Evolutionary conservation across 1,284 basidiomycete species (phyloP), one percentile per base, ranked within the genome.

Genomic region (Termitomyces sp.): DNA sequence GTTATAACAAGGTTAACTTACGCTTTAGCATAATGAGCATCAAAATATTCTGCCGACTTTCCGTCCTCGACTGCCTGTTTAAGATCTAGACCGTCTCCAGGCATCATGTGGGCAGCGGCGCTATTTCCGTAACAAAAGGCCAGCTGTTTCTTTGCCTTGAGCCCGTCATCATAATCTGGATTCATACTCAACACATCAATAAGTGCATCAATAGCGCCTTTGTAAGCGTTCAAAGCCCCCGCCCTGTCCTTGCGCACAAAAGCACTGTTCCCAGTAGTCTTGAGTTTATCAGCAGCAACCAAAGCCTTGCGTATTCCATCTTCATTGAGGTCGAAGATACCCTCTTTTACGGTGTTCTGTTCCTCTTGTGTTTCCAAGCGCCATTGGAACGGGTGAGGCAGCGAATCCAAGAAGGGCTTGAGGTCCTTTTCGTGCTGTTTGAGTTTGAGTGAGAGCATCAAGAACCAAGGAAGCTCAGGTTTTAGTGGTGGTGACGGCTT

Each of bases 381-480:
- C 71, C 72, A 73, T 26, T 60, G 60, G 54, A 72, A 72, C 13
- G 67, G 66, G 0, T 59, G 42, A 1, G 70, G 70, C 14, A 73
- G 64, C 0, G 70, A 66, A 52, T 72, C 64, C n/a, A 72, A 61
- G 59, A 73, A 74, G 9, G 67, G 67, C 39, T 59, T 59, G 24
- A 72, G 55, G 5, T 60, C 54, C 8, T 56, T 46, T 2, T 62
- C 52, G 49, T 72, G 69, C 16, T 59, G 64, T 21, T 59, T 54
- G 18, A 72, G 59, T 46, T 70, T 68, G 46, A 63, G 61, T 5
- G 69, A 66, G 34, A 72, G 56, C 11, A 70, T 44, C 3, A 72
- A 58, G 21, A 66, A 58, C 45, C 53, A 63, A 1, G 70, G 72
- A 6, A 72, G 62, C n/a, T 52, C 54, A 3, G 64, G 64, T 38